Evolutionary conservation across 2,329 filamentous ascomycete species (phyloP), one percentile per base, ranked within the genome.

Genomic region (Nemania sp.): DNA sequence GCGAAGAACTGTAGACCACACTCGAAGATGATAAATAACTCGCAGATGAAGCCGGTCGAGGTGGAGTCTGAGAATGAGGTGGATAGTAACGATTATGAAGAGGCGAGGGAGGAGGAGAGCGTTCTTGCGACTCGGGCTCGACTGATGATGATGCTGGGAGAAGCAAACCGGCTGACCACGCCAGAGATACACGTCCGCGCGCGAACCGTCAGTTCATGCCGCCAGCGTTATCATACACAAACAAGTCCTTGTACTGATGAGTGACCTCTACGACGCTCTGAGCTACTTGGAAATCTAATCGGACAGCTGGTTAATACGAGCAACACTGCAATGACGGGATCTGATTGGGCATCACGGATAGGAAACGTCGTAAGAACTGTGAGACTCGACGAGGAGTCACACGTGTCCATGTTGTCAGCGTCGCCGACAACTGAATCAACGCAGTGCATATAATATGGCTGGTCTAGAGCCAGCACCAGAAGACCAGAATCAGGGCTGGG

Each of bases 231-330:
- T 85, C 83, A 71, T 90, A 92, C 37, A 78, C 69, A 73, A 97
- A 97, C 53, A 98, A 89, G 63, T 87, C 81, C 71, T 89, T 90
- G 73, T 92, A 86, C 51, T 87, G 84, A 77, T 97, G 93, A 35
- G 92, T 95, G 37, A 87, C 88, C 59, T 97, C 90, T 15, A 97
- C 93, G 2, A 97, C 90, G 0, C 89, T 86, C 59, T 91, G 87
- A 62, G 87, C 89, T 35, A 91, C 83, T 54, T 81, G 82, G 75
- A 90, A 91, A 77, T 97, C 92, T 94, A 66, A 13, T 15, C 53
- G 21, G 39, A 21, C 11, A 9, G 54, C 40, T 6, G 13, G 11
- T 66, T 63, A 65, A 61, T 52, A 59, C 43, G 15, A 52, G 20
- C 34, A 37, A 52, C 15, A 37, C 42, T 12, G 15, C 3, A n/a